Evolutionary conservation across 2,329 filamentous ascomycete genomes (phyloP).

Genomic region (Ophiostoma sp.): DNA sequence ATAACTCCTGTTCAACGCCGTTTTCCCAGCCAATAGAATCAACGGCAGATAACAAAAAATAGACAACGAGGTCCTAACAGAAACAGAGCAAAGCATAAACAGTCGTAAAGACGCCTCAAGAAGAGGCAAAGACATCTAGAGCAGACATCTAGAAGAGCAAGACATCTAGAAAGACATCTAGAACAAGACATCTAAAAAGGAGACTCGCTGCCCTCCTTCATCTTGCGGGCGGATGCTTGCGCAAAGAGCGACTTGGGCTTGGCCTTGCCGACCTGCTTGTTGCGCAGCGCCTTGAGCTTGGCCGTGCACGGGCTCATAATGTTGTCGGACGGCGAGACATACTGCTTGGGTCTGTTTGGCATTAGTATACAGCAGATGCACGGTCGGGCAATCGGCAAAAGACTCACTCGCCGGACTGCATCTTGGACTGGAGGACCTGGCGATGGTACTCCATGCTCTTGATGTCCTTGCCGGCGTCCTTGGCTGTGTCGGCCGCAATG

Average conservation of each 20-base stretch:
- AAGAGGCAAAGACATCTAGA: not conserved
- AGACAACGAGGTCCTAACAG: not conserved
- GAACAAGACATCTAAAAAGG: constrained; percentile 12
- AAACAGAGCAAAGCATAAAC: not conserved
- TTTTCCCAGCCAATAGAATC: not conserved
- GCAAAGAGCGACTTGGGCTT: constrained; percentile 66
- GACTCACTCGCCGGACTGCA: constrained; percentile 60
- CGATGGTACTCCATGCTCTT: constrained; percentile 75
- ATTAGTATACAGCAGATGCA: not conserved
- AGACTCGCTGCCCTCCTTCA: constrained; percentile 43
- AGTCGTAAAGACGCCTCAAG: not conserved
- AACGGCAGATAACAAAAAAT: not conserved
- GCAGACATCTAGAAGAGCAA: not conserved
- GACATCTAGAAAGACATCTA: not conserved
- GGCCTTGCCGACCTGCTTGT: constrained; percentile 71
- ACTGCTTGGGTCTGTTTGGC: constrained; percentile 38
- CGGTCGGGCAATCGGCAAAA: too few relatives aligned
- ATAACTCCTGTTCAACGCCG: constrained; percentile 7
- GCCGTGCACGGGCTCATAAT: constrained; percentile 83
- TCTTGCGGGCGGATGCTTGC: constrained; percentile 57
- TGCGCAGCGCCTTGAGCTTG: constrained; percentile 75
- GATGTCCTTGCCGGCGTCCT: constrained; percentile 52
- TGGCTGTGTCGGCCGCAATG: constrained; percentile 36
- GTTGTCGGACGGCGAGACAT: constrained; percentile 79
- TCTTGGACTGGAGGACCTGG: constrained; percentile 67